Percentiles rank a stretch among this genome's conserved stretches.
Evolutionary conservation across 2,329 filamentous ascomycete genomes (phyloP).

Genomic region (Zymoseptoria crescenta): DNA sequence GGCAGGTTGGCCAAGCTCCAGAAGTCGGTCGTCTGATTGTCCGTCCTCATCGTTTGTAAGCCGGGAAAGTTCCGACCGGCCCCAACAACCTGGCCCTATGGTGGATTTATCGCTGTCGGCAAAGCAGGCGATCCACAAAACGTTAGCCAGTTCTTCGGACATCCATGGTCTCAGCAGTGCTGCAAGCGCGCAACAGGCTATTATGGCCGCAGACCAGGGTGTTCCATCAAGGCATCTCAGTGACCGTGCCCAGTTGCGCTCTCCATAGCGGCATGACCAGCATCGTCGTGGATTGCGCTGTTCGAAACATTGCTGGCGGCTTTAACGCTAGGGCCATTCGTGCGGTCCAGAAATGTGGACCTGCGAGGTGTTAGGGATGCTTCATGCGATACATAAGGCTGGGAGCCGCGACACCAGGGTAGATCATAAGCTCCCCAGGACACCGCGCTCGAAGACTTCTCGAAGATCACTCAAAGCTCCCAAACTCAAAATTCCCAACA

Average conservation of each 20-base stretch:
- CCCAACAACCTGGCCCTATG: background rate
- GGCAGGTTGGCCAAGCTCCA: background rate
- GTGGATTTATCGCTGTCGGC: background rate
- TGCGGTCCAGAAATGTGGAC: background rate
- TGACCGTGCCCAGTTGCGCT: background rate
- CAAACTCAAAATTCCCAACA: background rate
- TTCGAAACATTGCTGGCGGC: background rate
- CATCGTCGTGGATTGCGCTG: background rate
- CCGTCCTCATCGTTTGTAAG: background rate
- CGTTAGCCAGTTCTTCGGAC: background rate
- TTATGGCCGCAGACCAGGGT: background rate
- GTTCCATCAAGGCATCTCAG: background rate
- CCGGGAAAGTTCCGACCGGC: background rate
- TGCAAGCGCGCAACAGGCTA: background rate
- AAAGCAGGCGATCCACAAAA: background rate
- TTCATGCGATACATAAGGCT: background rate
- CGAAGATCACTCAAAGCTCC: background rate
- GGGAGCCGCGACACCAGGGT: background rate
- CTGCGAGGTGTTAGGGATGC: background rate
- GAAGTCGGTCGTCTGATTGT: background rate
- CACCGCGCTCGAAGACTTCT: background rate
- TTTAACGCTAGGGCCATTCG: background rate
- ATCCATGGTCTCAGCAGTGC: background rate
- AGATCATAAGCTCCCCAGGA: background rate
- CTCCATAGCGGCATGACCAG: background rate